Percentiles rank a stretch among this genome's conserved stretches.
Conservation (phyloP, 2,329 filamentous ascomycete genomes). For the Ascochyta pisi region DNA sequence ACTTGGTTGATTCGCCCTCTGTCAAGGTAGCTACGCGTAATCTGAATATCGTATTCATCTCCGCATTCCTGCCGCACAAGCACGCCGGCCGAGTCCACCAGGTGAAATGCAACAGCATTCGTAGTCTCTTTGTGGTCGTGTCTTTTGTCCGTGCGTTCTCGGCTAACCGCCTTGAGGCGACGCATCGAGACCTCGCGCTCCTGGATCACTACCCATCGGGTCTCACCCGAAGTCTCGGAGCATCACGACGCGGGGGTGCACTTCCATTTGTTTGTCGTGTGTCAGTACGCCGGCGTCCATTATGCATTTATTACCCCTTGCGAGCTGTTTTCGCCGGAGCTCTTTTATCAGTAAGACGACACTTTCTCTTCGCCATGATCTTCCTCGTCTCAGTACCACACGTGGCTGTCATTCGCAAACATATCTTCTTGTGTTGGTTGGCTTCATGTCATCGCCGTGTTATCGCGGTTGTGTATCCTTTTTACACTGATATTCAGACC, state of each 20-base stretch:
- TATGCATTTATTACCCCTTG: neutral
- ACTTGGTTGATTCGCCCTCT: too few relatives aligned
- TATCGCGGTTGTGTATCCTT: neutral
- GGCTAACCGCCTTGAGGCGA: neutral
- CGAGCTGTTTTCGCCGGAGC: neutral
- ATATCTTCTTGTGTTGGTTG: neutral
- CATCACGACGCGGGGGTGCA: neutral
- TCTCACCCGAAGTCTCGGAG: neutral
- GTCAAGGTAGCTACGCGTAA: too few relatives aligned
- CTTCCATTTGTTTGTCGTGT: too few relatives aligned
- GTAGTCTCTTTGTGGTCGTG: neutral
- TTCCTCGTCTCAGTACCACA: neutral
- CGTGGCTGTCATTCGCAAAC: neutral
- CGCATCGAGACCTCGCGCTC: neutral
- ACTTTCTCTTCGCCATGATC: neutral
- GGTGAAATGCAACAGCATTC: neutral
- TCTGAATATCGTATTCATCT: too few relatives aligned
- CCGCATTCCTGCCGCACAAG: too few relatives aligned
- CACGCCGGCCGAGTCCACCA: neutral
- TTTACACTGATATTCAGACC: neutral
- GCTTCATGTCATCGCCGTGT: neutral
- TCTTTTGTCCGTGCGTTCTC: neutral
- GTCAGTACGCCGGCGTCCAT: neutral
- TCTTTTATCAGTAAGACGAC: neutral
- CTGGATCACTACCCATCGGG: neutral